Conservation (phyloP, 805 yeast species). For the Saccharomycopsis schoenii region DNA sequence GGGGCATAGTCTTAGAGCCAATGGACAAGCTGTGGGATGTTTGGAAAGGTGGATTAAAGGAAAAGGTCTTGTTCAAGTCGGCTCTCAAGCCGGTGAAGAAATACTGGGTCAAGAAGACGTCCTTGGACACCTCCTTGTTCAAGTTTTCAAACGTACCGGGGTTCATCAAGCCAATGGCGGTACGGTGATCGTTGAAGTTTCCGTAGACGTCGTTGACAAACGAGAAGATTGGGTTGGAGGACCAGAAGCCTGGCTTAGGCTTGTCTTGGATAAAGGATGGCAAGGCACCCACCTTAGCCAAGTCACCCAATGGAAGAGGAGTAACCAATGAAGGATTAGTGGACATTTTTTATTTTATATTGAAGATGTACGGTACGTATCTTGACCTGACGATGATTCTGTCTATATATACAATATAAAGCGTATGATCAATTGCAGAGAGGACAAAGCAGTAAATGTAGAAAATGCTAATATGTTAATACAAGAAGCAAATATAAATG, state of each 20-base stretch:
- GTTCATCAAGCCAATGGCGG: conserved; percentile 69
- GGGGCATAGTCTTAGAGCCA: conserved; percentile 78
- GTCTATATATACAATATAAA: no score
- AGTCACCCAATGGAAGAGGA: conserved; percentile 47
- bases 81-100: conserved; percentile 94
- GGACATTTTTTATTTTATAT: background rate
- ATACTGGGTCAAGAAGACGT: conserved; percentile 82
- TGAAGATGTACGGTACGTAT: no score
- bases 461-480: no score
- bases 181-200: conserved; percentile 67
- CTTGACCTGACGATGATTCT: no score
- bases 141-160: conserved; percentile 95
- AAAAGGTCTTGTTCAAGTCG: conserved; percentile 85
- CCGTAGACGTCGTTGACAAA: conserved; percentile 69
- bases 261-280: conserved; percentile 46
- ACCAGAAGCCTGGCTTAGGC: conserved; percentile 53
- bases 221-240: conserved; percentile 73
- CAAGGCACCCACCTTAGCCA: conserved; percentile 51
- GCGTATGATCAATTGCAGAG: no score
- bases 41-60: conserved; percentile 92
- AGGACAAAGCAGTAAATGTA: no score
- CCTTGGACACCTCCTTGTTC: conserved; percentile 88
- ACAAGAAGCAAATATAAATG: no score
- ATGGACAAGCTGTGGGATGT: conserved; percentile 86
- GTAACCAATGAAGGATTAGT: conserved; percentile 18